phyloP scores from a whole-genome alignment of 1,139 yeast genomes.

The Nakaseomyces nivariensis region DNA sequence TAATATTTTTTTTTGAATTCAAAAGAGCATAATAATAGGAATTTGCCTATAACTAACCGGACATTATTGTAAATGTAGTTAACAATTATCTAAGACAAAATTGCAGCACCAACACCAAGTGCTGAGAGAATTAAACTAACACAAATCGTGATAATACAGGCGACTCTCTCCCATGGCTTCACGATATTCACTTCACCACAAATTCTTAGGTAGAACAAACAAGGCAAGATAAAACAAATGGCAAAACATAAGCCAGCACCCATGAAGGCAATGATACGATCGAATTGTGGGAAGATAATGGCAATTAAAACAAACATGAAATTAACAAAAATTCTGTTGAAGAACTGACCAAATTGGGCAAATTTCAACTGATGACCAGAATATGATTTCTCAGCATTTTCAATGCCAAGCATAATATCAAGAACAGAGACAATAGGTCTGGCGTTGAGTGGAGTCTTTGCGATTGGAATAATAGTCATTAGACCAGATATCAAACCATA shows the following conservation, averaged over 20 bases:
- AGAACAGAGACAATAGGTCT: constrained; percentile 75
- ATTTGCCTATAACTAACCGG: no score
- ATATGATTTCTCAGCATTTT: constrained; percentile 20
- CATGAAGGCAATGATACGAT: constrained; percentile 69
- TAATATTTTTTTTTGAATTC: no score
- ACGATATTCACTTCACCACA: constrained; percentile 37
- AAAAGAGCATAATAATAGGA: no score
- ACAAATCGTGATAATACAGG: constrained; percentile 39
- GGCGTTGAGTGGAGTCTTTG: constrained; percentile 80
- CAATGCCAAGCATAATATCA: constrained; percentile 37
- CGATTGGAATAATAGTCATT: constrained; percentile 74
- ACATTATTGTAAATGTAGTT: no score
- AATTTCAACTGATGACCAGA: constrained; percentile 9
- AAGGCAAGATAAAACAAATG: constrained; percentile 71
- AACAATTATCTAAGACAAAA: constrained; percentile 27
- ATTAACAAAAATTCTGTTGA: constrained; percentile 34
- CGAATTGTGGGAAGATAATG: constrained; percentile 63
- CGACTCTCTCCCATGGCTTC: constrained; percentile 30
- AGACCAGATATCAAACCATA: constrained; percentile 55
- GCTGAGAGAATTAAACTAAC: constrained; percentile 40
- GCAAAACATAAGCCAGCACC: constrained; percentile 78
- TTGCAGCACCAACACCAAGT: constrained; percentile 40
- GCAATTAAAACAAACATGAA: constrained; percentile 41
- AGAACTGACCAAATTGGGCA: constrained; percentile 13
- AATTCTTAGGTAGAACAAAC: constrained; percentile 55